These are phyloP conservation scores for Cytospora leucostoma DNA, from an alignment of 2,329 filamentous ascomycete species.

Conservation along the genomic window DNA sequence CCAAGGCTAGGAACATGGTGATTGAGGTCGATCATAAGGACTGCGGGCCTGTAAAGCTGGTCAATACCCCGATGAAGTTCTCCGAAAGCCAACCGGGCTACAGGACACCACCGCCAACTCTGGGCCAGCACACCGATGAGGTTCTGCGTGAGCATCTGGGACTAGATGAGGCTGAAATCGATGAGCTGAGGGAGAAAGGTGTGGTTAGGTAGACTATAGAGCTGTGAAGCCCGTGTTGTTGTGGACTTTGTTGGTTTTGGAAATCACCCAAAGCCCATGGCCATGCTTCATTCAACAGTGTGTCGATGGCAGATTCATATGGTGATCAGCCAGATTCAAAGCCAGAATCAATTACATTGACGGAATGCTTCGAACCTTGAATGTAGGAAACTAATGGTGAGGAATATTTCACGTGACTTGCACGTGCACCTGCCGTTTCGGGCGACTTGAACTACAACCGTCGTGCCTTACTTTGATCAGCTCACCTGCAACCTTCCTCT, in stretches of 20 bases:
- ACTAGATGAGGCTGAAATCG: conserved; percentile 60
- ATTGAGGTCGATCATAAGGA: conserved; percentile 78
- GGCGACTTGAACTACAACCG: neutral
- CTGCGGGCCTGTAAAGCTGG: conserved; percentile 84
- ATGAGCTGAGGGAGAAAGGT: conserved; percentile 63
- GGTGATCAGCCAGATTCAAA: neutral
- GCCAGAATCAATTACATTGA: too few relatives aligned
- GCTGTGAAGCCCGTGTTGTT: neutral
- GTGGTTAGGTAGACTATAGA: conserved; percentile 54
- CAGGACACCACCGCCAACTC: conserved; percentile 74
- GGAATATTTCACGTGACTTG: conserved; percentile 20
- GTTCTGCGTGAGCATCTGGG: conserved; percentile 67
- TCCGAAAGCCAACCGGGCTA: conserved; percentile 78
- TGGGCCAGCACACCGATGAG: conserved; percentile 86
- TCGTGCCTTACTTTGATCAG: neutral
- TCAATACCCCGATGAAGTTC: conserved; percentile 95
- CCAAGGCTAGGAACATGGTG: conserved; percentile 84
- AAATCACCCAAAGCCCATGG: too few relatives aligned
- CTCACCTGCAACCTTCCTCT: neutral
- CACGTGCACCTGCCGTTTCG: conserved; percentile 19
- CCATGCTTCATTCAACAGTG: too few relatives aligned
- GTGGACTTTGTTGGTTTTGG: neutral
- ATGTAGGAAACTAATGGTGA: neutral
- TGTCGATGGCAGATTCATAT: neutral
- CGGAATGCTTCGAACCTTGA: too few relatives aligned